Evolutionary conservation across 2,329 filamentous ascomycete species (phyloP).

Genomic region (Colletotrichum tropicale): DNA sequence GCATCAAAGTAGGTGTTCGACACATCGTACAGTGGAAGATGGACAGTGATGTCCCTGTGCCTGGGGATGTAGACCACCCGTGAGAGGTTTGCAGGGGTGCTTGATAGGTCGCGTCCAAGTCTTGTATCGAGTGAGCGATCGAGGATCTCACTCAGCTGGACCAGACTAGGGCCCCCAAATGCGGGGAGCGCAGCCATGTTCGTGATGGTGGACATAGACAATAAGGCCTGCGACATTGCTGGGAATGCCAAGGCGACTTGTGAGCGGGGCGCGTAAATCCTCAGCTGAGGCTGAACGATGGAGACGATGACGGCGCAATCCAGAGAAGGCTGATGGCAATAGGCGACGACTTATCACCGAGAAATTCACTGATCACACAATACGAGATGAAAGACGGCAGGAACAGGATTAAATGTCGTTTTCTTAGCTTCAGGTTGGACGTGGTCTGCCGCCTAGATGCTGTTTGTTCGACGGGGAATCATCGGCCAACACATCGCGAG

Average conservation of each 20-base stretch:
- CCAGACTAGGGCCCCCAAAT: not conserved
- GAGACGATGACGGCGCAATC: not conserved
- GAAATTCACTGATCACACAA: not conserved
- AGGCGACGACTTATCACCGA: not conserved
- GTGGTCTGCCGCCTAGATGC: not conserved
- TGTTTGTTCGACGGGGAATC: not conserved
- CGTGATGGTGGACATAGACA: not conserved
- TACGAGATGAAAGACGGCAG: not conserved
- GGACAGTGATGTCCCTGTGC: not conserved
- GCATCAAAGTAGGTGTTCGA: not conserved
- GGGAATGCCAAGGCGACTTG: not conserved
- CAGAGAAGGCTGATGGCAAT: not conserved
- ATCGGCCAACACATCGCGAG: not conserved
- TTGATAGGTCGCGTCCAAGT: not conserved
- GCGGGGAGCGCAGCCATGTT: not conserved
- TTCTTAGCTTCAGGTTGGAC: not conserved
- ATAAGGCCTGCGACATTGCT: not conserved
- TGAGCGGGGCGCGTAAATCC: not conserved
- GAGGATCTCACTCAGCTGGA: not conserved
- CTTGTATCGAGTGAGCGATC: not conserved
- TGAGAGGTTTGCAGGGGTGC: constrained; percentile 10
- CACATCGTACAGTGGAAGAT: constrained; percentile 22
- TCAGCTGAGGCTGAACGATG: not conserved
- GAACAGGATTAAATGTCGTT: not conserved
- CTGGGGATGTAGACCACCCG: constrained; percentile 17